These are phyloP conservation scores for Penicillium herquei DNA, from an alignment of 495 filamentous ascomycete species.

Conservation along the genomic window DNA sequence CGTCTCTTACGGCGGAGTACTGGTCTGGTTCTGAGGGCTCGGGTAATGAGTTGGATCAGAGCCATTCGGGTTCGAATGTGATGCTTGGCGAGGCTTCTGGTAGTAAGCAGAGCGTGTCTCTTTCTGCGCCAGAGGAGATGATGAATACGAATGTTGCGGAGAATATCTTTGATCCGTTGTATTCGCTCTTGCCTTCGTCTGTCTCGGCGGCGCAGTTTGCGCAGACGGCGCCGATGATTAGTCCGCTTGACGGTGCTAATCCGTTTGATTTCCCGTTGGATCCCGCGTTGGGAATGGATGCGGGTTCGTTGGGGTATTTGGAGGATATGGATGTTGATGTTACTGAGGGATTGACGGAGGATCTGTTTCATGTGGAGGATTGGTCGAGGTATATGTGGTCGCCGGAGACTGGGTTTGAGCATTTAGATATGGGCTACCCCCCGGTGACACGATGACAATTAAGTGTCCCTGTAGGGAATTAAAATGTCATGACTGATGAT, in stretches of 20 bases:
- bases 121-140: conserved; percentile 6
- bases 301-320: conserved; percentile 14
- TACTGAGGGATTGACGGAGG: conserved; percentile 20
- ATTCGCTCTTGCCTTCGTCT: conserved; percentile 14
- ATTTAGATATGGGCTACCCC: conserved; percentile 24
- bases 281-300: conserved; percentile 16
- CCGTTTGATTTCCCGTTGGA: conserved; percentile 27
- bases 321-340: conserved; percentile 27
- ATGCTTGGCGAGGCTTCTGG: neutral
- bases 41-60: conserved; percentile 4
- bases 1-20: conserved; percentile 6
- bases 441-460: conserved; percentile 18
- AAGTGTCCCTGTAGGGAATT: conserved; percentile 6
- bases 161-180: conserved; percentile 22
- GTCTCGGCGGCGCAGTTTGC: conserved; percentile 2
- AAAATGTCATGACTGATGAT: conserved; percentile 2
- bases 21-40: conserved; percentile 26
- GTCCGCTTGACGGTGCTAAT: conserved; percentile 19
- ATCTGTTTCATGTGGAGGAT: conserved; percentile 25
- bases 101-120: neutral
- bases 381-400: conserved; percentile 35
- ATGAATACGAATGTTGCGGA: conserved; percentile 11
- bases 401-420: conserved; percentile 28
- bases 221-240: conserved; percentile 15
- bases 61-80: no score